Percentiles rank a stretch among this genome's conserved stretches.
phyloP scores from a whole-genome alignment of 1,139 yeast species.

The Zhuliangozyma parablackwelliae region DNA sequence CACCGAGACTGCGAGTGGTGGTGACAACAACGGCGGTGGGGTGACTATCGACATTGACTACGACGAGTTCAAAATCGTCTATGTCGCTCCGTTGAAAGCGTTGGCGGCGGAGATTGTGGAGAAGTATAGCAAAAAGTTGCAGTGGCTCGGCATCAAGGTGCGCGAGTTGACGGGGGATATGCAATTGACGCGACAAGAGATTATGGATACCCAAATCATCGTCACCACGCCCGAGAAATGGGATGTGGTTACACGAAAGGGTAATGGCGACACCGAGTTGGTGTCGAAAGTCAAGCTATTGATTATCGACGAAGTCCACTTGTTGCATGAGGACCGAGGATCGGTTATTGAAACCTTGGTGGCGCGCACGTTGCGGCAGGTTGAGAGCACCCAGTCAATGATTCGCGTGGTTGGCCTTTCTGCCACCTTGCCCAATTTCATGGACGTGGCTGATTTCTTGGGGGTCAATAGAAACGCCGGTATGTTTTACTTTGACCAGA shows the following conservation, averaged over 20 bases:
- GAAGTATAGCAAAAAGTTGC: slow-evolving; percentile 71
- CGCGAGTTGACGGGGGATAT: slow-evolving; percentile 95
- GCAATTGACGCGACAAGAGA: slow-evolving; percentile 85
- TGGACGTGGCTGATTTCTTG: slow-evolving; percentile 92
- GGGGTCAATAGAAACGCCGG: slow-evolving; percentile 89
- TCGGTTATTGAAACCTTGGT: slow-evolving; percentile 94
- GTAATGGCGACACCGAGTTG: slow-evolving; percentile 77
- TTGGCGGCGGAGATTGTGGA: slow-evolving; percentile 96
- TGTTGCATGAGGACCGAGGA: slow-evolving; percentile 96
- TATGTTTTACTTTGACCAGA: slow-evolving; percentile 88
- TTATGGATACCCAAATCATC: slow-evolving; percentile 78
- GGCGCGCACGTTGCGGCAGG: slow-evolving; percentile 92
- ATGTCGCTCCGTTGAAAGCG: slow-evolving; percentile 95
- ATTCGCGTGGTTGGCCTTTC: slow-evolving; percentile 94
- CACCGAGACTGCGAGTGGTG: slow-evolving; percentile 34
- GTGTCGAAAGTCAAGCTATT: slow-evolving; percentile 80
- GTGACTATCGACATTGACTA: slow-evolving; percentile 62
- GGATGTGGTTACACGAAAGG: slow-evolving; percentile 97
- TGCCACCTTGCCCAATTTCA: slow-evolving; percentile 90
- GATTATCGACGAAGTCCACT: slow-evolving; percentile 94
- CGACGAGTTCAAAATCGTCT: slow-evolving; percentile 83
- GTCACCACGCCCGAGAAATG: slow-evolving; percentile 98
- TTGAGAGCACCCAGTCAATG: slow-evolving; percentile 89
- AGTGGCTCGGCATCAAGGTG: slow-evolving; percentile 82
- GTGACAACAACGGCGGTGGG: slow-evolving; percentile 45